A percentile compares a stretch with the other conserved stretches of the same genome.
Evolutionary conservation across 768 basidiomycete genomes (phyloP).

Genomic region (Suillus tomentosus): DNA sequence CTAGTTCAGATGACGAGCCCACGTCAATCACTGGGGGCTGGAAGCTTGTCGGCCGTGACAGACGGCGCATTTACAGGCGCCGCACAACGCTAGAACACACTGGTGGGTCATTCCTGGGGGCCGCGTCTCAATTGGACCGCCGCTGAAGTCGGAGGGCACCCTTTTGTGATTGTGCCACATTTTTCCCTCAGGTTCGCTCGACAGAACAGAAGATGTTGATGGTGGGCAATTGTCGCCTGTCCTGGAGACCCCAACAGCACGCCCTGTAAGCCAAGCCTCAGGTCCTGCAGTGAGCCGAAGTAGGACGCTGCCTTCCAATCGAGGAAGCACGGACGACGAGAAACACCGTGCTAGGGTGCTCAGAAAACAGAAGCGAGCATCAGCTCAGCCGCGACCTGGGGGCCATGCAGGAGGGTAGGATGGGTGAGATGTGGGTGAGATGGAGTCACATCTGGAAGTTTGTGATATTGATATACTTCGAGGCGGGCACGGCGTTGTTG

Average conservation of each 20-base stretch:
- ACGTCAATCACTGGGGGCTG: conserved; percentile 49
- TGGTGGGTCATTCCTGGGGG: conserved; percentile 36
- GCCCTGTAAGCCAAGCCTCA: conserved; percentile 30
- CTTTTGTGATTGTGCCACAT: conserved; percentile 18
- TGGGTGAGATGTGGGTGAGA: background rate
- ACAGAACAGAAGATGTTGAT: conserved; percentile 29
- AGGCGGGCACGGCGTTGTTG: background rate
- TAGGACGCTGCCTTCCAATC: conserved; percentile 57
- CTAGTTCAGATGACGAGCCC: conserved; percentile 52
- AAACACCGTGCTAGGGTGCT: conserved; percentile 43
- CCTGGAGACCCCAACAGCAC: conserved; percentile 42
- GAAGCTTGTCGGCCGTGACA: conserved; percentile 49
- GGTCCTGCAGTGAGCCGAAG: conserved; percentile 50
- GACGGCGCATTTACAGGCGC: conserved; percentile 50
- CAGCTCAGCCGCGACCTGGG: conserved; percentile 36
- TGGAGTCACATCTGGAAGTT: conserved; percentile 1
- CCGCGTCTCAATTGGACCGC: conserved; percentile 31
- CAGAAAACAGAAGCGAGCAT: conserved; percentile 53
- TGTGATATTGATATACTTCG: conserved; percentile 12
- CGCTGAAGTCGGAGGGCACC: conserved; percentile 22
- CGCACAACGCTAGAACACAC: conserved; percentile 55
- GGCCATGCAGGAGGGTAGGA: conserved; percentile 5
- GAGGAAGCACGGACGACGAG: conserved; percentile 35
- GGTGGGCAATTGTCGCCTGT: conserved; percentile 48
- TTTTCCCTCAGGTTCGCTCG: conserved; percentile 22